Evolutionary conservation across 768 basidiomycete genomes (phyloP).

Genomic region (Rhizopogon vinicolor): DNA sequence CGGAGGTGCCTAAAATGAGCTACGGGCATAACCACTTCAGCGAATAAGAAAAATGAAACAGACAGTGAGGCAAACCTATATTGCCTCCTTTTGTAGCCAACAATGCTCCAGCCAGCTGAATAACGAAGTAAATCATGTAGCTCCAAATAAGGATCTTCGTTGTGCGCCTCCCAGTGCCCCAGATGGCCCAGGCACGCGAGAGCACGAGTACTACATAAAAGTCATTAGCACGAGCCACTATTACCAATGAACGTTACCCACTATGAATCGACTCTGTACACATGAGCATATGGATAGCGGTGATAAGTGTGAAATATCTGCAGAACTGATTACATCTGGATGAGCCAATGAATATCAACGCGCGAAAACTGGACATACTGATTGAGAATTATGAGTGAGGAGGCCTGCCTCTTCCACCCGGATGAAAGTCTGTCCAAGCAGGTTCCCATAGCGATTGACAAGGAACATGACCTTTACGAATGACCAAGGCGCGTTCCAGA

Average conservation of each 20-base stretch:
- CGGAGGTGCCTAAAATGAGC: constrained; percentile 6
- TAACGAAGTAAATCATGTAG: constrained; percentile 9
- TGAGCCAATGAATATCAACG: neutral
- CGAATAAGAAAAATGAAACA: neutral
- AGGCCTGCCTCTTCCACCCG: constrained; percentile 18
- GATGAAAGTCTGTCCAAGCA: constrained; percentile 16
- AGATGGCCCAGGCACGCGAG: constrained; percentile 20
- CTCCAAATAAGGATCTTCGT: neutral
- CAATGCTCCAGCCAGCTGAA: neutral
- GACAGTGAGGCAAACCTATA: neutral
- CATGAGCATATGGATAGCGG: constrained; percentile 1
- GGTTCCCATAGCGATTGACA: constrained; percentile 12
- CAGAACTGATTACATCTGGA: constrained; percentile 13
- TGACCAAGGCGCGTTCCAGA: constrained; percentile 11
- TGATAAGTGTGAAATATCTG: neutral
- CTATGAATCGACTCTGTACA: constrained; percentile 18
- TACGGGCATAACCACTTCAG: neutral
- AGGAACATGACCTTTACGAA: constrained; percentile 10
- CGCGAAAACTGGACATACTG: constrained; percentile 4
- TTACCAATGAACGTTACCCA: constrained; percentile 3
- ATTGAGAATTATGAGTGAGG: constrained; percentile 9
- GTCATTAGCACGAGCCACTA: neutral
- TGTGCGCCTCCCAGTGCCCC: constrained; percentile 8
- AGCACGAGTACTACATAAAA: constrained; percentile 15
- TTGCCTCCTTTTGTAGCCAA: neutral